Conservation (phyloP, 1,284 basidiomycete species). For the Coniferiporia weirii region DNA sequence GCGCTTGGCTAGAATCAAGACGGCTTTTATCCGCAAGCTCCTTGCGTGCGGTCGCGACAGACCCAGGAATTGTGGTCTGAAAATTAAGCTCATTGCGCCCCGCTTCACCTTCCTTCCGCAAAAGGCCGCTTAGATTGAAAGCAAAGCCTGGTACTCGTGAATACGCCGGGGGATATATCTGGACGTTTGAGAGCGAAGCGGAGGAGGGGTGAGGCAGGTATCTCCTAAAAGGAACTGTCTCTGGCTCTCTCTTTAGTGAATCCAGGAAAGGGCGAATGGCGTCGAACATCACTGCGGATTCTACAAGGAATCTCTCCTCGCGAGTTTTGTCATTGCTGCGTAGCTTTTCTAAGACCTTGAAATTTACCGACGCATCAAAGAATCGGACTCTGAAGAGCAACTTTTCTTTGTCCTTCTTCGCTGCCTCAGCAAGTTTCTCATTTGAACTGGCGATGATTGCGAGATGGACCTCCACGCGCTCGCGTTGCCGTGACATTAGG, state of each 20-base stretch:
- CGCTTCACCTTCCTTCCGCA: conserved; percentile 23
- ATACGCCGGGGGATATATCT: conserved; percentile 45
- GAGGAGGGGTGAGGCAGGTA: conserved; percentile 43
- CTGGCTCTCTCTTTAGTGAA: conserved; percentile 45
- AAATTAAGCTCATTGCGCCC: conserved; percentile 28
- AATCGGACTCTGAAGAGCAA: conserved; percentile 44
- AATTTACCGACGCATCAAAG: conserved; percentile 44
- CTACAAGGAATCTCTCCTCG: conserved; percentile 39
- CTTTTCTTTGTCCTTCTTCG: conserved; percentile 25
- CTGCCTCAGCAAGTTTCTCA: conserved; percentile 38
- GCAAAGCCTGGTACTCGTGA: conserved; percentile 42
- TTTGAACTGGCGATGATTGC: conserved; percentile 40
- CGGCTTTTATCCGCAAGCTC: conserved; percentile 41
- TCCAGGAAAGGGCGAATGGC: conserved; percentile 58
- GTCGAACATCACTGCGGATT: conserved; percentile 56
- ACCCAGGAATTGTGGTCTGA: conserved; percentile 31
- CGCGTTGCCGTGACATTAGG: conserved; percentile 38
- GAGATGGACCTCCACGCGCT: conserved; percentile 37
- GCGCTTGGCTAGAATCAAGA: conserved; percentile 62
- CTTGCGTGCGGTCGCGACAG: conserved; percentile 36
- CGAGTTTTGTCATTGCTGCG: conserved; percentile 17
- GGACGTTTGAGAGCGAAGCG: conserved; percentile 27
- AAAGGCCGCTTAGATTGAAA: conserved; percentile 43
- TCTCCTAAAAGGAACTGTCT: conserved; percentile 45
- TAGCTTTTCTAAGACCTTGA: conserved; percentile 39